Percentiles rank a stretch among this genome's conserved stretches.
Evolutionary conservation across 176 grass and related monocot species (phyloP).

Genomic region (Pontederia paniculata): DNA sequence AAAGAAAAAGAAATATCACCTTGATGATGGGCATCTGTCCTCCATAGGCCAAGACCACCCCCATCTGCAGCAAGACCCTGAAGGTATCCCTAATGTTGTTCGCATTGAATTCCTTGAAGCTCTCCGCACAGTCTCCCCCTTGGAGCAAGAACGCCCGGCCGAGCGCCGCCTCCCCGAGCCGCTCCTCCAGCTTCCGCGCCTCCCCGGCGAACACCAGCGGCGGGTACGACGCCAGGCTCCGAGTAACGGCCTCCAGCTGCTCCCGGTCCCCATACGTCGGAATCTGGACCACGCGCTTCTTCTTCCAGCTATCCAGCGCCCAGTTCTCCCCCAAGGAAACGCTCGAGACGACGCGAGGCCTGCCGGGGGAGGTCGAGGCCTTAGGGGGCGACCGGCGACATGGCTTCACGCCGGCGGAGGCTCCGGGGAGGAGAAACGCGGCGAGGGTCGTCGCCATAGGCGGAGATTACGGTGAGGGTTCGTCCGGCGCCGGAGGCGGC

Average conservation of each 20-base stretch:
- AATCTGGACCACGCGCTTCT: conserved; percentile 68
- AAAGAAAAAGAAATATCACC: conserved; percentile 17
- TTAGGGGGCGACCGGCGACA: too few relatives aligned
- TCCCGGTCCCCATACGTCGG: conserved; percentile 75
- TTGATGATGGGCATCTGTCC: conserved; percentile 86
- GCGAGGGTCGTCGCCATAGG: too few relatives aligned
- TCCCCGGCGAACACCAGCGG: conserved; percentile 86
- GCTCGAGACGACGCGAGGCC: too few relatives aligned
- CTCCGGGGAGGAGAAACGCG: too few relatives aligned
- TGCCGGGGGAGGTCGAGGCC: too few relatives aligned
- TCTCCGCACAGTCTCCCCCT: conserved; percentile 82
- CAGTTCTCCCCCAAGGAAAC: conserved; percentile 10
- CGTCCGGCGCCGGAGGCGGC: too few relatives aligned
- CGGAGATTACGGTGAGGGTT: too few relatives aligned
- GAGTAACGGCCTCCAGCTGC: conserved; percentile 56
- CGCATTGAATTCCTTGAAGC: conserved; percentile 96
- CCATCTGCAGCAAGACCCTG: conserved; percentile 89
- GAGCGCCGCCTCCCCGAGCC: conserved; percentile 72
- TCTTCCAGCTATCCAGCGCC: conserved; percentile 67
- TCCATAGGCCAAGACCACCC: conserved; percentile 86
- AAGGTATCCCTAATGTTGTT: conserved; percentile 93
- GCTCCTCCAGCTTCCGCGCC: conserved; percentile 73
- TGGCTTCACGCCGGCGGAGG: too few relatives aligned
- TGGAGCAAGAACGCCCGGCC: conserved; percentile 84
- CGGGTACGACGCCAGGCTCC: conserved; percentile 73